Base-by-base conservation (phyloP, 345 rosid genomes). In the Eucalyptus tenuipes region DNA sequence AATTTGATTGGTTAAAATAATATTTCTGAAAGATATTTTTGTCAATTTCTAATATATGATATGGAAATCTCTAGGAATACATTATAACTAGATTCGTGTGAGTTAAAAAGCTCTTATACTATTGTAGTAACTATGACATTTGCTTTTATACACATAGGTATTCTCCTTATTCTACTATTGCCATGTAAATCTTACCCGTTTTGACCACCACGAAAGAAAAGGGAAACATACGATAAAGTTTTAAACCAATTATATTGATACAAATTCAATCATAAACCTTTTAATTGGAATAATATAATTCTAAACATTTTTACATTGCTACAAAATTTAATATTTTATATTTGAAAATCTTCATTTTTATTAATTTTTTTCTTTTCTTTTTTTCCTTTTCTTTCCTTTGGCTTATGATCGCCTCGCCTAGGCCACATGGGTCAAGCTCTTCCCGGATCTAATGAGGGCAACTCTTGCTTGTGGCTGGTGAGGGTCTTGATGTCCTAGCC, bases 371-470 rank as follows among this genome's bases (percentile, higher is more conserved):
- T 37, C 40, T 37, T 37, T 37, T 37, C 40, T 37, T 37, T 14
- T 13, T 49, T 13, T 5, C 49, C 4, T 52, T 52, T 52, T 52
- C 55, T 52, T 52, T 52, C 10, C 55, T 18, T 18, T 52, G 55
- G 24, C 55, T 24, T 52, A 52, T 52, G 55, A 52, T 18, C 1
- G 4, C 24, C 55, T 52, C 1, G 1, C 24, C 55, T 52, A 52
- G 24, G 55, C 10, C 2, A 1, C 55, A 52, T 18, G 1, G 24
- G 24, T 52, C 24, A 52, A 52, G 24, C 24, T 50, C 22, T 52
- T 52, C 24, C 10, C 10, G 1, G 0, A 52, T 52, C 9, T 2
- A 3, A 52, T 0, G 4, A 52, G 10, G 55, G 55, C 2, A 52
- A 52, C 55, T 4, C 24, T 52, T 0, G 2, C 55, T 52, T 52